Evolutionary conservation across 2,329 filamentous ascomycete species (phyloP), one percentile per base, ranked within the genome.

Genomic region (Beauveria caledonica): DNA sequence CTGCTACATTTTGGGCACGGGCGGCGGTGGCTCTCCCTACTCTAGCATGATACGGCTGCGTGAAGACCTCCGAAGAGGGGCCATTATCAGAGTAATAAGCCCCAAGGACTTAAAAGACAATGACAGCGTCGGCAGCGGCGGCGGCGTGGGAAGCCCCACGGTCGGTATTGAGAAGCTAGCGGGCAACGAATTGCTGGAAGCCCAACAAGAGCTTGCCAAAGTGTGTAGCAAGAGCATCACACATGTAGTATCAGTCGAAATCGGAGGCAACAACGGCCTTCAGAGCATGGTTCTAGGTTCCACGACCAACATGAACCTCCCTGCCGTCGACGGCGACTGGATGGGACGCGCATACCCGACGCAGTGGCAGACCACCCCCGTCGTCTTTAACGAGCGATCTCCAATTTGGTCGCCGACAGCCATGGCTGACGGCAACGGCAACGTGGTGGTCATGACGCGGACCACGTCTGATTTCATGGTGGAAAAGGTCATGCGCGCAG

Each of bases 191-290:
- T 77, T 82, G 65, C 71, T 78, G 45, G 70, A 82, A 53, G 74
- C 79, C 2, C 79, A 81, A 62, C 64, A 66, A 1, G 81, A 82
- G 65, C 72, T 87, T 11, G 83, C 80, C 69, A 78, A 80, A 52
- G 77, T 80, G 29, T 73, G 79, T 52, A 72, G 75, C 42, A 68
- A 70, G 17, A 67, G 69, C 1, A 77, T 81, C 23, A 80, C 84
- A 21, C 81, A 83, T 42, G 80, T 87, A 63, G 82, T 88, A 63
- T 78, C 82, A 1, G 69, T 87, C 11, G 86, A 88, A 66, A 86
- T 88, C 58, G 86, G 86, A n/a, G 86, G 86, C 7, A 80, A 79
- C 5, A 88, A 88, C 63, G 85, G 85, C 0, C 73, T 87, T 9
- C 79, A 84, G 63, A 78, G 80, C 9, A 73, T 86, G 70, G 75